A percentile compares a stretch with the other conserved stretches of the same genome.
These are phyloP conservation scores for Alternaria viburni DNA, from an alignment of 2,329 filamentous ascomycete species.

Conservation along the genomic window DNA sequence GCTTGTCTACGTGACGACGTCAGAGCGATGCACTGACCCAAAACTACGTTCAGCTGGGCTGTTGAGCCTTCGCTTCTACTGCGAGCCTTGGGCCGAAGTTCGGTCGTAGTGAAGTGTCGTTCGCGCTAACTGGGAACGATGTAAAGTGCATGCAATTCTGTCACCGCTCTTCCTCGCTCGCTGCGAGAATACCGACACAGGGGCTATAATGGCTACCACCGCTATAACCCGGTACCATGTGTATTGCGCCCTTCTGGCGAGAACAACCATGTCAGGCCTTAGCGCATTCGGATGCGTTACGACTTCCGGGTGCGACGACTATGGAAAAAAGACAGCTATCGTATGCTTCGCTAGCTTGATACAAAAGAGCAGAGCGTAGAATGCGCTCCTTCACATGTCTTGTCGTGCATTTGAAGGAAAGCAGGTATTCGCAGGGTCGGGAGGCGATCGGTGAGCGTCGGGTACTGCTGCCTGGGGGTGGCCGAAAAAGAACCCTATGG, in stretches of 20 bases:
- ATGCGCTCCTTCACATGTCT: neutral
- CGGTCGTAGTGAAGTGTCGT: slow-evolving; percentile 18
- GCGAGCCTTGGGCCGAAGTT: slow-evolving; percentile 22
- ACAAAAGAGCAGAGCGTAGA: neutral
- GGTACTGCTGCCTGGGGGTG: neutral
- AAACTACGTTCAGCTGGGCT: slow-evolving; percentile 8
- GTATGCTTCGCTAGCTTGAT: neutral
- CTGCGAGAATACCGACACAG: slow-evolving; percentile 2
- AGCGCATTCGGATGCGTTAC: neutral
- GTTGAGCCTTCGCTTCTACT: neutral
- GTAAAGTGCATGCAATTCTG: slow-evolving; percentile 16
- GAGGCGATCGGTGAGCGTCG: slow-evolving; percentile 4
- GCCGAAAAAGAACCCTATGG: neutral
- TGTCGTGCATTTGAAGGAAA: neutral
- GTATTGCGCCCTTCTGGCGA: neutral
- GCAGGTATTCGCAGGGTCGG: neutral
- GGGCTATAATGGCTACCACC: slow-evolving; percentile 2
- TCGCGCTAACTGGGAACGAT: slow-evolving; percentile 17
- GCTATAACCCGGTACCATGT: slow-evolving; percentile 1
- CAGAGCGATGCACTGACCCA: slow-evolving; percentile 2
- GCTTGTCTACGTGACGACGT: neutral
- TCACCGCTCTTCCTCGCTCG: slow-evolving; percentile 35
- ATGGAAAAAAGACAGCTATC: neutral
- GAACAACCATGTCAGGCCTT: neutral
- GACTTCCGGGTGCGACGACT: neutral